Conservation (phyloP, 1,284 basidiomycete genomes). For the Rhizopogon parksii region DNA sequence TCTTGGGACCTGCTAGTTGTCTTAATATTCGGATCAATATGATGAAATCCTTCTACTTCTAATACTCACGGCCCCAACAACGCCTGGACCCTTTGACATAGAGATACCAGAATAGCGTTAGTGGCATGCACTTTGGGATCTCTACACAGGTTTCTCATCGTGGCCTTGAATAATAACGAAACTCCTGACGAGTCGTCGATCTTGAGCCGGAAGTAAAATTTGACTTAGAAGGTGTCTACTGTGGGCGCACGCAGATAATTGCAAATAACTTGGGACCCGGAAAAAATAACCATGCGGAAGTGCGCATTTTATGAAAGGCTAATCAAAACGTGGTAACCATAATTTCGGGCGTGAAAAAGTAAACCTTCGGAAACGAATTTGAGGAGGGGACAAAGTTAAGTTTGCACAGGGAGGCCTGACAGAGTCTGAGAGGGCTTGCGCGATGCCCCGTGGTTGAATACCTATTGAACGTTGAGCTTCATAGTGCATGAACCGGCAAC, state of each 20-base stretch:
- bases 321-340: neutral
- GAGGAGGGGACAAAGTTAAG: conserved; percentile 3
- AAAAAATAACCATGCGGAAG: neutral
- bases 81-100: neutral
- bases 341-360: neutral
- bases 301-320: neutral
- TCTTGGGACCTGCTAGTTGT: neutral
- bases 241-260: neutral
- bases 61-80: neutral
- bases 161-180: too few relatives aligned
- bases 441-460: neutral
- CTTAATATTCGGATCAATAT: neutral
- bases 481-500: neutral
- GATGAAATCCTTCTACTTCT: neutral
- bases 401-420: neutral
- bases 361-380: neutral
- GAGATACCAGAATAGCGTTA: too few relatives aligned
- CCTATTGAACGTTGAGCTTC: too few relatives aligned
- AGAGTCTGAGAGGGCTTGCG: neutral
- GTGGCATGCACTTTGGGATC: neutral
- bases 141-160: too few relatives aligned
- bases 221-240: neutral
- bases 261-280: neutral
- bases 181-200: neutral
- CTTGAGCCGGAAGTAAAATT: neutral